These are phyloP conservation scores for Hypoxylon sp. DNA, from an alignment of 2,329 filamentous ascomycete species.

Conservation along the genomic window DNA sequence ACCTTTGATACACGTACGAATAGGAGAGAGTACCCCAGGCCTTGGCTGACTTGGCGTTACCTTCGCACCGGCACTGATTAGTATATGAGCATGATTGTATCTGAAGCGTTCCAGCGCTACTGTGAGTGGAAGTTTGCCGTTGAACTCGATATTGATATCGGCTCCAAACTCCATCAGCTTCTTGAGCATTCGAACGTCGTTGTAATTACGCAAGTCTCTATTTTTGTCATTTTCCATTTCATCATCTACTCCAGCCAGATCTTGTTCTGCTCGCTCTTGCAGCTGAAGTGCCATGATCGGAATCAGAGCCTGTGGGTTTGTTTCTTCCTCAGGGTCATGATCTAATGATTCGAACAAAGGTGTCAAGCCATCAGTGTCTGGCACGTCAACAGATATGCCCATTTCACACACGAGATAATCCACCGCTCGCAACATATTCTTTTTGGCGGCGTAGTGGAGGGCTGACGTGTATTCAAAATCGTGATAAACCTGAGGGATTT, in stretches of 20 bases:
- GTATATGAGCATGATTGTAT: not conserved
- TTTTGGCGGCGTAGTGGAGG: conserved; percentile 1
- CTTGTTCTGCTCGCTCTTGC: not conserved
- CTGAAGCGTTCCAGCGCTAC: not conserved
- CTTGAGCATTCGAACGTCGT: not conserved
- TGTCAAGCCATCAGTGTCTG: not conserved
- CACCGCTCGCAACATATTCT: not conserved
- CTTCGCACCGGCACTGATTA: conserved; percentile 23
- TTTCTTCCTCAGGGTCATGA: too few species aligned
- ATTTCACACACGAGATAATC: conserved; percentile 2
- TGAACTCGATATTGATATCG: not conserved
- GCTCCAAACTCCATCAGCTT: conserved; percentile 23
- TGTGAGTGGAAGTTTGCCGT: not conserved
- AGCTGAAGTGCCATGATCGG: not conserved
- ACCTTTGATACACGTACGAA: not conserved
- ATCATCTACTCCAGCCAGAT: too few species aligned
- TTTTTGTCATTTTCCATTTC: not conserved
- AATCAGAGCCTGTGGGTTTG: not conserved
- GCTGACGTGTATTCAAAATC: not conserved
- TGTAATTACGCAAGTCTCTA: not conserved
- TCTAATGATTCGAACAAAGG: not conserved
- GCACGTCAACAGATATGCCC: not conserved
- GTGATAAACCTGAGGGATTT: not conserved
- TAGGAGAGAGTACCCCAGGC: not conserved
- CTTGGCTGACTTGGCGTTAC: not conserved